These are phyloP conservation scores for Amanita molliuscula DNA, from an alignment of 768 basidiomycete species.

Conservation along the genomic window DNA sequence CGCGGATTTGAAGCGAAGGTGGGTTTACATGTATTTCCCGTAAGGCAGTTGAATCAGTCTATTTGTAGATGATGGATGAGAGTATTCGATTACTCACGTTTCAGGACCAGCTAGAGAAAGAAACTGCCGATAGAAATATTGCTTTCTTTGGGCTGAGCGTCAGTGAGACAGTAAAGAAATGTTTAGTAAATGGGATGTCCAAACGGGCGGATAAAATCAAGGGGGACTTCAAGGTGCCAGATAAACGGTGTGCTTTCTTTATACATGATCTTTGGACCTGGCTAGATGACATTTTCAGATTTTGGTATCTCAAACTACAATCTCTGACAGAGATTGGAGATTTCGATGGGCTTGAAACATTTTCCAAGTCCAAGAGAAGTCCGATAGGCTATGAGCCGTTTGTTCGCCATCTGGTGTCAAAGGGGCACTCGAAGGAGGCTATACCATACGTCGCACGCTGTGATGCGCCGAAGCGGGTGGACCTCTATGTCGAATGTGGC, in stretches of 20 bases:
- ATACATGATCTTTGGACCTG: background rate
- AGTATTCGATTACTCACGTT: conserved; percentile 58
- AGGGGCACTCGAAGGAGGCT: conserved; percentile 71
- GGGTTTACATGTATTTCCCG: background rate
- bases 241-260: conserved; percentile 65
- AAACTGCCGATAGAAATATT: conserved; percentile 60
- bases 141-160: conserved; percentile 76
- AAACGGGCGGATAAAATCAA: conserved; percentile 88
- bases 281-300: conserved; percentile 34
- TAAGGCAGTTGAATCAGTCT: background rate
- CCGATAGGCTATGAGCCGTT: conserved; percentile 95
- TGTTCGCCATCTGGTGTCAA: conserved; percentile 66
- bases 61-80: conserved; percentile 83
- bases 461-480: conserved; percentile 72
- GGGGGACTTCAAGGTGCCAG: conserved; percentile 86
- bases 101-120: conserved; percentile 86
- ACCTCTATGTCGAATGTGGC: conserved; percentile 82
- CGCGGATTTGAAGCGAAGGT: conserved; percentile 86
- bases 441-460: conserved; percentile 71
- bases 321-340: conserved; percentile 72
- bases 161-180: conserved; percentile 76
- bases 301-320: conserved; percentile 88
- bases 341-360: conserved; percentile 79
- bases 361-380: conserved; percentile 80
- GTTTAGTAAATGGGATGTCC: conserved; percentile 66